Evolutionary conservation across 2,329 filamentous ascomycete species (phyloP).

Genomic region (Acarospora socialis): DNA sequence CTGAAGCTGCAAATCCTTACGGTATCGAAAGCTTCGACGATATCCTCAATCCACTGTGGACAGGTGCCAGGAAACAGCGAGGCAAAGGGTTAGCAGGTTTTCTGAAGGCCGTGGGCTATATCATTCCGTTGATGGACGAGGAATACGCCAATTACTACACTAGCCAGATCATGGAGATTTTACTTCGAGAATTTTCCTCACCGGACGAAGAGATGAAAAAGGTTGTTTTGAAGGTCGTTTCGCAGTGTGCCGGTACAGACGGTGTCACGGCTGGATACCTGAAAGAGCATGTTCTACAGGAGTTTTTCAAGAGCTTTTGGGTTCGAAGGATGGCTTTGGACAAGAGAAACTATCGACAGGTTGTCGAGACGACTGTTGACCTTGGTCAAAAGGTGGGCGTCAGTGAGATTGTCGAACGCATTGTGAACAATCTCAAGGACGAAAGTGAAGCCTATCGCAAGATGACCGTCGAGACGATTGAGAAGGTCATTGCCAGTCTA

Average conservation of each 20-base stretch:
- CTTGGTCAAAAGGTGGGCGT: conserved; percentile 96
- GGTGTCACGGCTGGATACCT: conserved; percentile 90
- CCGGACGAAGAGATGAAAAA: conserved; percentile 99
- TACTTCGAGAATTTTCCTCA: conserved; percentile 88
- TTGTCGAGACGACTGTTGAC: conserved; percentile 95
- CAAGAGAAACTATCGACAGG: conserved; percentile 93
- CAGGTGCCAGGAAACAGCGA: conserved; percentile 85
- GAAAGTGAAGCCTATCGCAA: conserved; percentile 96
- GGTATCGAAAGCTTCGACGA: conserved; percentile 99
- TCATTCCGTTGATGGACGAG: conserved; percentile 98
- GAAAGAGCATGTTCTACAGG: conserved; percentile 85
- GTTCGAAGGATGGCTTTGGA: conserved; percentile 92
- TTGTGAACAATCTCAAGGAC: conserved; percentile 92
- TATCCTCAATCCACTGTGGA: conserved; percentile 94
- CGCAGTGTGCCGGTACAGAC: conserved; percentile 85
- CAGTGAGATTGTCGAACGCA: conserved; percentile 81
- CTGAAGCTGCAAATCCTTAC: conserved; percentile 92
- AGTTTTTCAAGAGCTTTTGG: conserved; percentile 99
- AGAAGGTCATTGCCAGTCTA: conserved; percentile 86
- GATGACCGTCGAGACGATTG: conserved; percentile 97
- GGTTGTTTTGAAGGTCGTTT: conserved; percentile 92
- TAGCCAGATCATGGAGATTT: conserved; percentile 95
- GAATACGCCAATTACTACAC: conserved; percentile 99
- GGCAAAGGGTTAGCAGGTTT: conserved; percentile 93
- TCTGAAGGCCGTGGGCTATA: conserved; percentile 92